These are phyloP conservation scores for Curvularia sp. DNA, from an alignment of 2,329 filamentous ascomycete species.

Conservation along the genomic window DNA sequence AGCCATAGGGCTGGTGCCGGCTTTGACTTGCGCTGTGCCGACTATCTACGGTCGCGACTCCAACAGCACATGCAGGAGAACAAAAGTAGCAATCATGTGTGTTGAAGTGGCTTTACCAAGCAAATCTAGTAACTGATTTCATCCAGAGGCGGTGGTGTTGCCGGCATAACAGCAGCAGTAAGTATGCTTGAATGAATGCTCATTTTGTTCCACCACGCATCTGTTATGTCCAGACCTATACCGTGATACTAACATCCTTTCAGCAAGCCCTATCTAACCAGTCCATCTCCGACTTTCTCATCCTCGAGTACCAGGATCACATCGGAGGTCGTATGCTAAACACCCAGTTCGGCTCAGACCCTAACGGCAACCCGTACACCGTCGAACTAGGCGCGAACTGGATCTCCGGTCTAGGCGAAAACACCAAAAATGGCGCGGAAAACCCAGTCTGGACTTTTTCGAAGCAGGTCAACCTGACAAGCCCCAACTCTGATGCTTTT, in stretches of 20 bases:
- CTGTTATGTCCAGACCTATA: not conserved
- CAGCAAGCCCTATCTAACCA: slow-evolving; percentile 67
- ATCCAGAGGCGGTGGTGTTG: slow-evolving; percentile 63
- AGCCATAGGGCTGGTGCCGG: slow-evolving; percentile 11
- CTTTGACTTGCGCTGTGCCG: slow-evolving; percentile 26
- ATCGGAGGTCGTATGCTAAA: slow-evolving; percentile 70
- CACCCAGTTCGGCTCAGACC: slow-evolving; percentile 62
- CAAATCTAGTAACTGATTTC: slow-evolving; percentile 15
- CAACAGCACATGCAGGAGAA: slow-evolving; percentile 42
- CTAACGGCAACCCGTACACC: slow-evolving; percentile 60
- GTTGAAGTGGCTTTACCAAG: not conserved
- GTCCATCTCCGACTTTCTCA: slow-evolving; percentile 69
- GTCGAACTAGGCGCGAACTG: slow-evolving; percentile 75
- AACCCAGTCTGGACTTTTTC: slow-evolving; percentile 70
- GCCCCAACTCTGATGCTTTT: slow-evolving; percentile 65
- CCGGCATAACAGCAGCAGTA: slow-evolving; percentile 68
- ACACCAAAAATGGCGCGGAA: slow-evolving; percentile 47
- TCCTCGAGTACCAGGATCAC: slow-evolving; percentile 68
- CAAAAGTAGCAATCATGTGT: slow-evolving; percentile 45
- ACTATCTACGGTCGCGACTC: slow-evolving; percentile 16
- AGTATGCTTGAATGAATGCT: slow-evolving; percentile 14
- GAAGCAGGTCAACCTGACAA: slow-evolving; percentile 65
- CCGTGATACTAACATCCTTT: slow-evolving; percentile 1
- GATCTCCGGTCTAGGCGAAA: slow-evolving; percentile 59
- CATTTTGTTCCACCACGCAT: not conserved